phyloP scores from a whole-genome alignment of 2,329 filamentous ascomycete species.

The Aureobasidium subglaciale region DNA sequence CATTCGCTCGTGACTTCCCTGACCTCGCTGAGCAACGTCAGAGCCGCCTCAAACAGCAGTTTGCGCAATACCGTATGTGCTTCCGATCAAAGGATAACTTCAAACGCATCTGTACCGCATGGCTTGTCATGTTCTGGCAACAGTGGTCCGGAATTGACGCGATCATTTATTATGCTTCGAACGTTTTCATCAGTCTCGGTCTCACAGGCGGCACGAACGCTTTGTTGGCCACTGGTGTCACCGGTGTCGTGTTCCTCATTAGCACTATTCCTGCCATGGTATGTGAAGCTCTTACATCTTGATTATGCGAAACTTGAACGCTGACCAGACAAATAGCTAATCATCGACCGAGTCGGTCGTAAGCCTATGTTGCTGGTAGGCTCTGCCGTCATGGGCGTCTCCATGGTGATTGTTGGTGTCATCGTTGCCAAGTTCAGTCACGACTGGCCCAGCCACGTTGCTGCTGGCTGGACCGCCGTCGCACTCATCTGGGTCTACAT shows the following conservation, averaged over 20 bases:
- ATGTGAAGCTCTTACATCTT: slow-evolving; percentile 43
- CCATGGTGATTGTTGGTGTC: slow-evolving; percentile 41
- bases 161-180: slow-evolving; percentile 41
- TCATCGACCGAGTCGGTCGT: slow-evolving; percentile 62
- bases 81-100: slow-evolving; percentile 56
- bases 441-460: slow-evolving; percentile 47
- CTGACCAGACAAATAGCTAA: slow-evolving; percentile 32
- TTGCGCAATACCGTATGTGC: slow-evolving; percentile 47
- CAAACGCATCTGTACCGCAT: slow-evolving; percentile 55
- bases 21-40: slow-evolving; percentile 51
- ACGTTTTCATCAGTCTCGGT: slow-evolving; percentile 43
- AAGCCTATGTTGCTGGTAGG: slow-evolving; percentile 44
- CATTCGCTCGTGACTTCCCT: slow-evolving; percentile 51
- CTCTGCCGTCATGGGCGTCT: slow-evolving; percentile 9
- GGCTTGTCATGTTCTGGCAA: slow-evolving; percentile 39
- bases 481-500: slow-evolving; percentile 66
- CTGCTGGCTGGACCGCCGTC: slow-evolving; percentile 63
- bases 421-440: slow-evolving; percentile 4
- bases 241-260: slow-evolving; percentile 64
- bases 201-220: slow-evolving; percentile 42
- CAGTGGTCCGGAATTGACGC: slow-evolving; percentile 48
- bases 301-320: slow-evolving; percentile 41
- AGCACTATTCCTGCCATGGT: slow-evolving; percentile 57
- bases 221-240: slow-evolving; percentile 63
- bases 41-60: slow-evolving; percentile 42